Evolutionary conservation across 2,329 filamentous ascomycete species (phyloP).

Genomic region (Trichoderma sp.): DNA sequence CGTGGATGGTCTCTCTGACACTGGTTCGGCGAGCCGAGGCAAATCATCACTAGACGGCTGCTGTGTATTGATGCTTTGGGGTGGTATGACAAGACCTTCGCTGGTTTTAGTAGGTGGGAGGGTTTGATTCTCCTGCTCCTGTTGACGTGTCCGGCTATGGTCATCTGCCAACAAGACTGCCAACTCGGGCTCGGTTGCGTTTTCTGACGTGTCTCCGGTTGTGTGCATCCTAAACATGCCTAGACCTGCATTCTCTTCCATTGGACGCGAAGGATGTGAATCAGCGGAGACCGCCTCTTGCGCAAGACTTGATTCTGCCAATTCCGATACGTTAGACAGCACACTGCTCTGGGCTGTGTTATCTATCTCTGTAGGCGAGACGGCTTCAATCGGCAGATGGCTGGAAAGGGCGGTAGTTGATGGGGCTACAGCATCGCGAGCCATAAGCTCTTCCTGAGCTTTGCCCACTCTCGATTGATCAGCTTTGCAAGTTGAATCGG

Average conservation of each 20-base stretch:
- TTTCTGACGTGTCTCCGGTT: not conserved
- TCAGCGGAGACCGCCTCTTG: not conserved
- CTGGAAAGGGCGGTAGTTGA: not conserved
- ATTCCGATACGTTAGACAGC: not conserved
- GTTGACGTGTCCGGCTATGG: not conserved
- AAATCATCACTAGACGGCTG: not conserved
- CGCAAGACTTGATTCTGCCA: not conserved
- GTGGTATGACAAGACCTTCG: not conserved
- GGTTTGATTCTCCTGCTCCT: not conserved
- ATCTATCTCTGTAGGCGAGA: not conserved
- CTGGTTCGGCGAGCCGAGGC: not conserved
- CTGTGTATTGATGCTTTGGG: not conserved
- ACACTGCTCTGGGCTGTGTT: not conserved
- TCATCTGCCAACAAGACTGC: not conserved
- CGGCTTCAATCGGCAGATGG: not conserved
- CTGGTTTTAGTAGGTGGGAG: not conserved
- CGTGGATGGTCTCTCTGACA: slow-evolving; percentile 33
- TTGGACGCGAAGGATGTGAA: no score
- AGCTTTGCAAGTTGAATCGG: not conserved
- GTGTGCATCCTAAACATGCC: not conserved
- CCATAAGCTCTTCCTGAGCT: not conserved
- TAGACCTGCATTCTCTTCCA: not conserved
- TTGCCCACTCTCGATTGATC: not conserved
- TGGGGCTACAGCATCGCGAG: not conserved
- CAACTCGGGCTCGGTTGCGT: not conserved